phyloP scores from a whole-genome alignment of 805 yeast genomes.

The Scheffersomyces ergatensis region DNA sequence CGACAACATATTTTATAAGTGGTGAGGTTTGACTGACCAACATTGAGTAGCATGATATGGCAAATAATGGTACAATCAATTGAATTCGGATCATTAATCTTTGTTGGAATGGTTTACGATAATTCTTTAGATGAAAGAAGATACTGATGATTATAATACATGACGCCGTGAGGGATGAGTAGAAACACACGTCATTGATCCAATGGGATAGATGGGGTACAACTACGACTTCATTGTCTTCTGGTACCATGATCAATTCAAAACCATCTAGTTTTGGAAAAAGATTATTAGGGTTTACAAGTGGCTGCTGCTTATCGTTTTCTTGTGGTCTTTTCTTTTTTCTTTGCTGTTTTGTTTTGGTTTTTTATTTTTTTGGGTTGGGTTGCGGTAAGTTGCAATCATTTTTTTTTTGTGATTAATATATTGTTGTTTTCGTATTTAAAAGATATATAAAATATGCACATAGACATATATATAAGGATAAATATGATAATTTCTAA shows the following conservation, averaged over 20 bases:
- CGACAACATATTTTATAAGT: constrained; percentile 47
- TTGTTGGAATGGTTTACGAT: constrained; percentile 87
- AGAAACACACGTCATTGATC: constrained; percentile 18
- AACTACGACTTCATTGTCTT: too few species aligned
- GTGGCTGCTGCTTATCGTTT: too few species aligned
- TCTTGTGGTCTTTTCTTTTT: neutral
- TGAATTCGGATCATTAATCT: constrained; percentile 80
- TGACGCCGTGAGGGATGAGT: constrained; percentile 18
- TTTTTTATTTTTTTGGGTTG: too few species aligned
- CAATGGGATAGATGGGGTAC: constrained; percentile 10
- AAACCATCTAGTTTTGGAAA: too few species aligned
- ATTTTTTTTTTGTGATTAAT: too few species aligned
- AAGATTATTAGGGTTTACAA: too few species aligned
- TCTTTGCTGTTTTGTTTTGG: neutral
- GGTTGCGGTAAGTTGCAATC: too few species aligned
- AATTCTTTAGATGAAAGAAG: constrained; percentile 49
- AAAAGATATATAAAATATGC: too few species aligned
- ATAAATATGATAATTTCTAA: constrained; percentile 3
- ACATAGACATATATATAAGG: too few species aligned
- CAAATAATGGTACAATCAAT: constrained; percentile 77
- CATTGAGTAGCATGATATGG: constrained; percentile 64
- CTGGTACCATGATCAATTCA: neutral
- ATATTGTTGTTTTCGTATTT: too few species aligned
- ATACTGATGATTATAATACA: constrained; percentile 21
- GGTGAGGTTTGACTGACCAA: constrained; percentile 43